Evolutionary conservation across 257 asterid genomes (phyloP).

Genomic region (Misopates orontium): DNA sequence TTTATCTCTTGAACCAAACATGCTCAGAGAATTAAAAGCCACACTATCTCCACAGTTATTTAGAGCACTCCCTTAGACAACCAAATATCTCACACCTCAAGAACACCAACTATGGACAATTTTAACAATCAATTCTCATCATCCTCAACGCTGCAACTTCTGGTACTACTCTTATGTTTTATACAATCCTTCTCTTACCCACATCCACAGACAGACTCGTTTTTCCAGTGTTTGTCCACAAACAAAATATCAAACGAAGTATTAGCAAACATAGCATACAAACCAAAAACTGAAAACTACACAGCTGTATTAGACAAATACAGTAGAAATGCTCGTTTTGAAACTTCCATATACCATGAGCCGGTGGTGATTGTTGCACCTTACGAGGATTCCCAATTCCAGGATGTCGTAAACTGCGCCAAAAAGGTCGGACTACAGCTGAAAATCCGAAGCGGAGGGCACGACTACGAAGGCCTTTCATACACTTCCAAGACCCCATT

Average conservation of each 20-base stretch:
- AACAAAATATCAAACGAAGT: background rate
- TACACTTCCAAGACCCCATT: constrained; percentile 32
- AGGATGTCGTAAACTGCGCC: constrained; percentile 38
- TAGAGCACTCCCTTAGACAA: no score
- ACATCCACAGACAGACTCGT: background rate
- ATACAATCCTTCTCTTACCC: no score
- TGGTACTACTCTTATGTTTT: no score
- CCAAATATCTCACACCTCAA: no score
- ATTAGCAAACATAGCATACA: background rate
- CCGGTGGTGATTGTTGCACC: constrained; percentile 4
- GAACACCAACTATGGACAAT: background rate
- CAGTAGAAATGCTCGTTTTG: background rate
- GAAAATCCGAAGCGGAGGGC: constrained; percentile 52
- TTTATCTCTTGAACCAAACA: no score
- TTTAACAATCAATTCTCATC: background rate
- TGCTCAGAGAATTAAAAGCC: no score
- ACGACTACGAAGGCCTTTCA: constrained; percentile 48
- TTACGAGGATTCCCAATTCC: constrained; percentile 31
- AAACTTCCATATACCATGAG: background rate
- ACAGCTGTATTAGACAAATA: background rate
- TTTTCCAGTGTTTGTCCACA: background rate
- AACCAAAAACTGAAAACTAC: background rate
- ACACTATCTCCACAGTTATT: no score
- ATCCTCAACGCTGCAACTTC: no score
- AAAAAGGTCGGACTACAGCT: constrained; percentile 27